Evolutionary conservation across 371 early-diverging fungal species (phyloP), one percentile per base, ranked within the genome.

Genomic region (Capillidium rhysosporum): DNA sequence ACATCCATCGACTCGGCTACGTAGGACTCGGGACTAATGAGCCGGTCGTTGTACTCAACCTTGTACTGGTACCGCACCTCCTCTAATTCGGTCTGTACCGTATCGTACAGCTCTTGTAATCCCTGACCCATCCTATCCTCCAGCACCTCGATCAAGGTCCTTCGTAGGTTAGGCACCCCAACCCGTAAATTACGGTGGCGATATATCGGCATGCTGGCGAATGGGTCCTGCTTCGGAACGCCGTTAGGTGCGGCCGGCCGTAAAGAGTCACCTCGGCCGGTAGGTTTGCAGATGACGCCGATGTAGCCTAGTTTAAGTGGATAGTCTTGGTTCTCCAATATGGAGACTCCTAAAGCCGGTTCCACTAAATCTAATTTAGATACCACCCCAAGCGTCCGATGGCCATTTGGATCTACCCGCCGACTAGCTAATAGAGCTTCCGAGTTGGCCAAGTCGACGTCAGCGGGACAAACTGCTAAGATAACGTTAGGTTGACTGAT

Each of bases 331-430:
- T 98, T 95, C 10, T 75, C 73, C 38, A 98, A 75, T 57, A 94
- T 82, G 8, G 77, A 69, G 3, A 83, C 85, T 14, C 89, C 96
- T 0, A 65, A 61, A 26, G 79, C 75, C 21, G 93, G 86, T 45
- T 92, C 85, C 0, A 98, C 90, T 31, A 94, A 72, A 63, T 99
- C 99, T 77, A 99, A 87, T 64, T 99, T 99, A 25, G 99, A 98
- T 26, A 99, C 73, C 0, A 99, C 98, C 55, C 99, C 99, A 55
- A 99, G 84, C 0, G 99, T 99, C 20, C 99, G 74, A 43, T 79
- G 53, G 24, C 96, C 94, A 25, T 82, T 65, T 1, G 98, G 98
- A 66, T 99, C 99, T 43, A 80, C 86, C 61, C 84, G 83, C 25
- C 89, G 81, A 52, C 86, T 81, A 14, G 96, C 89, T 54, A 87